Base-by-base conservation (phyloP, 441 rosid species). In the Raphanus hybrid region DNA sequence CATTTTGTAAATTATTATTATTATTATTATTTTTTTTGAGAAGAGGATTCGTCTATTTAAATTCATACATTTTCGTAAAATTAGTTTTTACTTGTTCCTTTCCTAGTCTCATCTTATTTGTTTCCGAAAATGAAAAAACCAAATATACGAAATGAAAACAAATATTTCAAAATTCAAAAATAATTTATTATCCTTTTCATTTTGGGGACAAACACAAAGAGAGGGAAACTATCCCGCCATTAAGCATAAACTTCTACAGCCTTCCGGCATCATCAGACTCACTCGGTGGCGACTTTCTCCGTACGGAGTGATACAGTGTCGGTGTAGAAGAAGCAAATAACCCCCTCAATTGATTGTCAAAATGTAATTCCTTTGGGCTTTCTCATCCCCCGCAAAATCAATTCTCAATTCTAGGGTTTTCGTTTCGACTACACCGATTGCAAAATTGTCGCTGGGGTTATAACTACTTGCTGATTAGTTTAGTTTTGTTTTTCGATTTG, bases 1-100 rank as follows among this genome's bases (percentile, higher is more conserved):
- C 52, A 50, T 67, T 61, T 48, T 78, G 81, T 78, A 72, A 77
- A 72, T 72, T 64, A 76, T 41, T 34, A 34, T 34, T 29, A 29
- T 29, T 29, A 29, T 34, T 34, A 3, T 29, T 3, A 1, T 34
- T 34, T 34, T 34, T 34, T 34, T 34, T 6, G 6, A 6, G 39
- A 34, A 6, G 39, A 34, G 39, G 39, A 34, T 34, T 34, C 39
- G 39, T 34, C 39, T 34, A 34, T 34, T 29, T 34, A 5, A 29
- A 34, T 5, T 34, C 5, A 6, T 6, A 34, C n/a, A 43, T 43
- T 43, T 11, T 43, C n/a, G 50, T 43, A 43, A 23, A 43, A 43
- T 43, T 10, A 43, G 34, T 29, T 29, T 41, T 41, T 41, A 41
- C 3, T 9, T 43, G 39, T 43, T 10, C 50, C n/a, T 11, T 23